phyloP scores from a whole-genome alignment of 306 rosid genomes.

The Myrica gale region DNA sequence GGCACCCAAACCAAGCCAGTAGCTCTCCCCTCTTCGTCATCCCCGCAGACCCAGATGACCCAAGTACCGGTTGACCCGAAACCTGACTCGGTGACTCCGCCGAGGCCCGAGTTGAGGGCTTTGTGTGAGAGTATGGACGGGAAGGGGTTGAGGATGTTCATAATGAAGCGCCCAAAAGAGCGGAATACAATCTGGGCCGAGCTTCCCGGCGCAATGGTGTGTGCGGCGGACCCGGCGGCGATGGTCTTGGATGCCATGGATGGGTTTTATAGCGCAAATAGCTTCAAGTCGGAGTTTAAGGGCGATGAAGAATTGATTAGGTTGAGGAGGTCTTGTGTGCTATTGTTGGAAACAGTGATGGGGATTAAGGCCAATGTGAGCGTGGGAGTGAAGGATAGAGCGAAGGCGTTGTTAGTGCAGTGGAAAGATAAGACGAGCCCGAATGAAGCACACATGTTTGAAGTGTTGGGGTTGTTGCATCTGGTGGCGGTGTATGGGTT shows the following conservation, averaged over 20 bases:
- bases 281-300: conserved; percentile 6
- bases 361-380: conserved; percentile 36
- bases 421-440: conserved; percentile 47
- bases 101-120: conserved; percentile 42
- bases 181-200: conserved; percentile 41
- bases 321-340: conserved; percentile 49
- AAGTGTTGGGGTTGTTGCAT: conserved; percentile 57
- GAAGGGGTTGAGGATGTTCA: conserved; percentile 53
- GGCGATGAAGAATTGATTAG: conserved; percentile 31
- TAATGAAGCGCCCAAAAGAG: conserved; percentile 30
- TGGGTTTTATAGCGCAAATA: conserved; percentile 35
- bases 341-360: conserved; percentile 54
- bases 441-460: conserved; percentile 34
- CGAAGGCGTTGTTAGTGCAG: conserved; percentile 43
- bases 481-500: conserved; percentile 59
- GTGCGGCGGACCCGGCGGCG: conserved; percentile 47
- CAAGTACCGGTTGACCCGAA: conserved; percentile 7
- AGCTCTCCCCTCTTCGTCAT: conserved; percentile 17
- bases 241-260: conserved; percentile 63
- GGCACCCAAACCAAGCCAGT: conserved; percentile 16
- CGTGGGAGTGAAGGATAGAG: conserved; percentile 43
- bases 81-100: conserved; percentile 13
- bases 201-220: conserved; percentile 45
- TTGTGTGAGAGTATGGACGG: conserved; percentile 66
- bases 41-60: neutral